Conservation (phyloP, 2,329 filamentous ascomycete genomes). For the Phaeosphaeriaceae sp. region DNA sequence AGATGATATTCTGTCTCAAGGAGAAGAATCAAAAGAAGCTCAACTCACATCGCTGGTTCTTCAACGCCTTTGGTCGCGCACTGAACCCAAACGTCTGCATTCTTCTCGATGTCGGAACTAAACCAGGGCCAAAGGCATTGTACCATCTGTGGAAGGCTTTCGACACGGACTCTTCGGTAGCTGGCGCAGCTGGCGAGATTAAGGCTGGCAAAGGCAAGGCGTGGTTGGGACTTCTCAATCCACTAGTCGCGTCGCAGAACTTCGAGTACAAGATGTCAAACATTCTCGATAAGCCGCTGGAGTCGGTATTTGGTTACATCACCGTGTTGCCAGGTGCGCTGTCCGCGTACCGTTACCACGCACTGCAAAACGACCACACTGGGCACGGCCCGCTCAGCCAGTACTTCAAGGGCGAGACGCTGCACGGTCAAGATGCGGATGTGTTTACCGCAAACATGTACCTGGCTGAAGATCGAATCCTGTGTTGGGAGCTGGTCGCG, state of each 20-base stretch:
- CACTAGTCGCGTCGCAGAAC: conserved; percentile 94
- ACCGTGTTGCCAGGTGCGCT: conserved; percentile 94
- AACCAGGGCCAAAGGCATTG: conserved; percentile 85
- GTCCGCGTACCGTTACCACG: conserved; percentile 94
- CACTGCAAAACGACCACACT: conserved; percentile 93
- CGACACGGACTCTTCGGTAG: conserved; percentile 95
- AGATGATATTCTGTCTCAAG: conserved; percentile 98
- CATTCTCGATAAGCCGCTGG: conserved; percentile 95
- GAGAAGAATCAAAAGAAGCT: conserved; percentile 98
- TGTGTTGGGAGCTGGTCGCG: conserved; percentile 94
- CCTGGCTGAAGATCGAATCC: conserved; percentile 84
- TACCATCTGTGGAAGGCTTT: conserved; percentile 99
- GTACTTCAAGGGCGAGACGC: conserved; percentile 98
- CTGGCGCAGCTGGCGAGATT: conserved; percentile 96
- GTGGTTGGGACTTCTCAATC: conserved; percentile 85
- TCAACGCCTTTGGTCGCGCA: conserved; percentile 94
- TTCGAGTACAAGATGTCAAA: conserved; percentile 99
- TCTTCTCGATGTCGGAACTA: conserved; percentile 93
- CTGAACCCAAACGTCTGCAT: conserved; percentile 97
- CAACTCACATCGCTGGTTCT: conserved; percentile 99
- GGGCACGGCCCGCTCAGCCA: conserved; percentile 95
- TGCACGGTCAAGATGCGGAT: conserved; percentile 94
- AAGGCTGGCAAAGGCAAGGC: conserved; percentile 93
- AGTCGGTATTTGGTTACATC: conserved; percentile 98
- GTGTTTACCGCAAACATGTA: conserved; percentile 99